Conservation (phyloP, 2,329 filamentous ascomycete genomes). For the Microdochium trichocladiopsis region DNA sequence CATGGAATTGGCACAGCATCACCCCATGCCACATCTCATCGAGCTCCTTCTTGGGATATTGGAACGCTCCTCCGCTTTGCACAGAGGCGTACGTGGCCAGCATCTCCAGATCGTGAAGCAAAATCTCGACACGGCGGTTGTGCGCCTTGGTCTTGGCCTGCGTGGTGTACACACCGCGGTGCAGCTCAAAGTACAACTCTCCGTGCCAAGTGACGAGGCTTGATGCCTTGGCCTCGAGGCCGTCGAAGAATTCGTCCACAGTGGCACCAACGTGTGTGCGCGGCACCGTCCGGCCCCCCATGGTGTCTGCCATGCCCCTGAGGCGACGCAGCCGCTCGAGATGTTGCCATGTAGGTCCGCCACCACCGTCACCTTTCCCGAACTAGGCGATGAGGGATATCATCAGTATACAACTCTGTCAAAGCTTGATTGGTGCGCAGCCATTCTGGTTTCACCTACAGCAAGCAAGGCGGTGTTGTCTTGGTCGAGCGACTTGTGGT, state of each 20-base stretch:
- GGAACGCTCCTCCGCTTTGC: constrained; percentile 57
- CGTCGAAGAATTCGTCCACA: constrained; percentile 91
- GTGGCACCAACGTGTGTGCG: constrained; percentile 83
- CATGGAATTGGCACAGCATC: constrained; percentile 93
- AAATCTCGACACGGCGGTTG: constrained; percentile 77
- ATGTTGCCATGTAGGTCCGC: constrained; percentile 88
- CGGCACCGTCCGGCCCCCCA: constrained; percentile 61
- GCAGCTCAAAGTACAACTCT: constrained; percentile 95
- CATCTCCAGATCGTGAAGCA: constrained; percentile 83
- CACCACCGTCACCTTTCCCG: constrained; percentile 93
- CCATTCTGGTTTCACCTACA: not conserved
- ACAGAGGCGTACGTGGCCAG: constrained; percentile 81
- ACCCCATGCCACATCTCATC: constrained; percentile 94
- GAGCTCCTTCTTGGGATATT: constrained; percentile 86
- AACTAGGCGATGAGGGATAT: constrained; percentile 37
- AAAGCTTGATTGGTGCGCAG: not conserved
- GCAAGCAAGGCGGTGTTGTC: constrained; percentile 86
- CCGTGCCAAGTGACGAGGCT: constrained; percentile 94
- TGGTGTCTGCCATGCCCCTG: constrained; percentile 83
- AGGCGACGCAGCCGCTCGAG: constrained; percentile 91
- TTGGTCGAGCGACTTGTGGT: constrained; percentile 94
- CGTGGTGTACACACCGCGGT: constrained; percentile 94
- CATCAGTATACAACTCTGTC: not conserved
- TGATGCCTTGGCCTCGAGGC: constrained; percentile 69
- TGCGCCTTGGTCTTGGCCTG: constrained; percentile 96